Percentiles rank a stretch among this genome's conserved stretches.
phyloP scores from a whole-genome alignment of 2,329 filamentous ascomycete species.

The Bipolaris cookei region DNA sequence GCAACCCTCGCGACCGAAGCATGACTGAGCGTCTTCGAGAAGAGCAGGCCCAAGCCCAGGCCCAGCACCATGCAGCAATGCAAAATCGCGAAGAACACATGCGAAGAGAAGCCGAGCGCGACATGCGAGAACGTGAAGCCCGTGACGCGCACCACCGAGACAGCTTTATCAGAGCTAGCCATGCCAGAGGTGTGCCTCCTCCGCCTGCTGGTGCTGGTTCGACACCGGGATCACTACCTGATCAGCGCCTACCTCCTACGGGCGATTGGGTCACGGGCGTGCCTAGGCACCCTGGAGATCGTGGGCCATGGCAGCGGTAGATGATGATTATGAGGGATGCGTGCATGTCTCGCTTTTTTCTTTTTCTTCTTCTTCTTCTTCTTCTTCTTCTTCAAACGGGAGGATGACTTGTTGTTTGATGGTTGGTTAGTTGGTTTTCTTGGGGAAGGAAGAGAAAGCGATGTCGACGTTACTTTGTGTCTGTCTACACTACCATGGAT shows the following conservation, averaged over 20 bases:
- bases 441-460: too few species aligned
- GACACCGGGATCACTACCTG: conserved; percentile 23
- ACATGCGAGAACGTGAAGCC: conserved; percentile 25
- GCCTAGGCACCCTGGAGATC: conserved; percentile 24
- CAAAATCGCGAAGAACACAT: conserved; percentile 32
- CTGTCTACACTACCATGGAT: too few species aligned
- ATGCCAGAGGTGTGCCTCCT: conserved; percentile 26
- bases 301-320: conserved; percentile 22
- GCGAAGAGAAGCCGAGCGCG: conserved; percentile 31
- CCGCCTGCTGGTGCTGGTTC: conserved; percentile 14
- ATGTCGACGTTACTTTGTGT: too few species aligned
- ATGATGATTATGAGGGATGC: neutral
- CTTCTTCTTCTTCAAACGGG: neutral
- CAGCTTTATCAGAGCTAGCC: conserved; percentile 27
- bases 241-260: conserved; percentile 20
- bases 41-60: conserved; percentile 30
- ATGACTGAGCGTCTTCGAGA: conserved; percentile 41
- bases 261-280: conserved; percentile 33
- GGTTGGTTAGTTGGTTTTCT: too few species aligned
- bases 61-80: conserved; percentile 23
- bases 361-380: neutral
- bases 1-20: conserved; percentile 28
- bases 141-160: conserved; percentile 31
- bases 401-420: neutral
- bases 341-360: neutral